phyloP scores from a whole-genome alignment of 176 grass and related monocot genomes.

The Carex cristatella region DNA sequence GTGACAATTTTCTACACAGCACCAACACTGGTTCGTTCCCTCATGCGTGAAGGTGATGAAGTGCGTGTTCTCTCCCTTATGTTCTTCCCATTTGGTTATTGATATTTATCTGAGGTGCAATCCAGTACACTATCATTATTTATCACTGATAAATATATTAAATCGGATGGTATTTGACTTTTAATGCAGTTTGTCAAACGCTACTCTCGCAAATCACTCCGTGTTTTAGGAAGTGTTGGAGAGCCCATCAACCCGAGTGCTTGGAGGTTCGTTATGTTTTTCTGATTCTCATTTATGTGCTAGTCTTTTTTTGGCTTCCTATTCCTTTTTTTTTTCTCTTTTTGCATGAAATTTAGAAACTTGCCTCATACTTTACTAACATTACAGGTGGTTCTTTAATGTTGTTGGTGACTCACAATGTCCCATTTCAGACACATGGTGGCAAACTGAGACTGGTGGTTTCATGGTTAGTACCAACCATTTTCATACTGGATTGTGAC shows the following conservation, averaged over 20 bases:
- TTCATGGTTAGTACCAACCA: constrained; percentile 72
- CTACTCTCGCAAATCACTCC: constrained; percentile 87
- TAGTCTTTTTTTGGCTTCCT: background rate
- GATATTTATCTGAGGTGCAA: background rate
- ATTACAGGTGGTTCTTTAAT: constrained; percentile 86
- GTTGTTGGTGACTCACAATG: constrained; percentile 72
- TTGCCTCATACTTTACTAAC: constrained; percentile 2
- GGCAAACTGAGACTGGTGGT: constrained; percentile 99
- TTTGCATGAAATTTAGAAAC: background rate
- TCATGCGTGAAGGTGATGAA: constrained; percentile 86
- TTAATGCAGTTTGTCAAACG: constrained; percentile 68
- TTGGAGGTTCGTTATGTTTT: constrained; percentile 62
- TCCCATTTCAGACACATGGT: constrained; percentile 98
- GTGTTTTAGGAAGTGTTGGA: constrained; percentile 97
- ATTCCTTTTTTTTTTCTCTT: background rate
- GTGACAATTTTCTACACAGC: constrained; percentile 99
- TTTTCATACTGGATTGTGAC: constrained; percentile 1
- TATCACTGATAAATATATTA: background rate
- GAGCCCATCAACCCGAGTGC: constrained; percentile 97
- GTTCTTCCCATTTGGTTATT: constrained; percentile 17
- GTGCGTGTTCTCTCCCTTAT: constrained; percentile 35
- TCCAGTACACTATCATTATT: background rate
- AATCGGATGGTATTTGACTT: background rate
- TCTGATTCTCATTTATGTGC: background rate
- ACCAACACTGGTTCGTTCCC: constrained; percentile 85